Base-by-base conservation (phyloP, 192 early-diverging fungal species). In the Thamnidium elegans region DNA sequence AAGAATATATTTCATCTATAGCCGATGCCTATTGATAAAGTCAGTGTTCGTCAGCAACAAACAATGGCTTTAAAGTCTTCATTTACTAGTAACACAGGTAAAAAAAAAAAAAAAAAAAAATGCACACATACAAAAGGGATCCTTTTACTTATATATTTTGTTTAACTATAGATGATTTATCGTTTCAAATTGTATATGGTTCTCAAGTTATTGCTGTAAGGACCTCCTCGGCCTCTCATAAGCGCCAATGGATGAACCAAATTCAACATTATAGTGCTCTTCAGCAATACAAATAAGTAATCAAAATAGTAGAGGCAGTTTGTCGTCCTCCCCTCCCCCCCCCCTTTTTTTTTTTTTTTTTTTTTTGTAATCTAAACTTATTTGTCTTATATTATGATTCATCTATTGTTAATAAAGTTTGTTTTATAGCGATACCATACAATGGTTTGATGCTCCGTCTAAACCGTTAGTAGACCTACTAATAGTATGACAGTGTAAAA, bases 111-210 rank as follows among this genome's bases (percentile, higher is more conserved):
- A 26, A 20, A 44, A n/a, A n/a, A 26, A 26, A 3, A 26, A 26
- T 26, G 26, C 26, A 26, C 3, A 26, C 26, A 26, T 3, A 26
- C 26, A 26, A 48, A 23, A 7, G 50, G 31, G 9, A 7, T 4
- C 19, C 43, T 10, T 14, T 46, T 15, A 15, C 7, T 36, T 26
- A 20, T 54, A 13, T 55, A 8, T 7, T 11, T 32, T 44, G 15
- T 55, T 21, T 48, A 15, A 20, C 21, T 44, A 63, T 59, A 60
- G 83, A 85, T 68, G 82, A 87, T 43, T 70, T 73, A 5, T 78
- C 74, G 7, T 87, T 89, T 75, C 88, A 89, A 68, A 74, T 89
- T 32, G 74, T 83, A 17, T 78, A 82, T 31, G 72, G 72, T 15
- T 69, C 78, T 50, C 69, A 80, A 32, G 73, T 84, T 0, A 73